Conservation (phyloP, 116 monocot genomes). For the Trichopus zeylanicus region DNA sequence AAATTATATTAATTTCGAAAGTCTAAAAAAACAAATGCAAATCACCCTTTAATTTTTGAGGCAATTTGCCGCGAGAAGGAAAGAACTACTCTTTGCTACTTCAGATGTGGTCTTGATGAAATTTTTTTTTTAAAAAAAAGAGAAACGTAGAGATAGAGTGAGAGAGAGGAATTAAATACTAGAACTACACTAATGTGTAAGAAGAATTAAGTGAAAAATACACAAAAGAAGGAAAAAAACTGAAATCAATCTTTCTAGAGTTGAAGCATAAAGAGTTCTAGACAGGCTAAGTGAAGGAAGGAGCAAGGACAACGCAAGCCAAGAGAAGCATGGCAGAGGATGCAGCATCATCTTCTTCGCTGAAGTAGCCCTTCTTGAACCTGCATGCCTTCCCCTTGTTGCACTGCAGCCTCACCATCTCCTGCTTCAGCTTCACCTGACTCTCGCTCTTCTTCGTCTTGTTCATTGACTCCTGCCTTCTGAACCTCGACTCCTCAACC, state of each 20-base stretch:
- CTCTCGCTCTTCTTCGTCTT: constrained; percentile 15
- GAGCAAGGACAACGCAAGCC: constrained; percentile 48
- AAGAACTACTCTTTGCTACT: too few relatives aligned
- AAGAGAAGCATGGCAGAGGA: constrained; percentile 55
- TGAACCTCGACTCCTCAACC: constrained; percentile 7
- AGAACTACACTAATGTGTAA: too few relatives aligned
- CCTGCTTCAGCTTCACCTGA: constrained; percentile 10
- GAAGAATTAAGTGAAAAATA: too few relatives aligned
- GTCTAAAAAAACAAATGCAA: too few relatives aligned
- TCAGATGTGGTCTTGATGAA: too few relatives aligned
- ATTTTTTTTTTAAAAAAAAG: too few relatives aligned
- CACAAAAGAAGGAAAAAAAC: background rate
- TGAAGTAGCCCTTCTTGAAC: constrained; percentile 58
- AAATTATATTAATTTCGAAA: too few relatives aligned
- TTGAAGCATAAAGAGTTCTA: background rate
- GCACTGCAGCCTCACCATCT: constrained; percentile 29
- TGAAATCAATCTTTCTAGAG: background rate
- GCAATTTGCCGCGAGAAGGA: too few relatives aligned
- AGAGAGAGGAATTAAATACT: too few relatives aligned
- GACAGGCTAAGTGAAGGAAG: constrained; percentile 7
- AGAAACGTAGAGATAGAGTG: too few relatives aligned
- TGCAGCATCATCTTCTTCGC: constrained; percentile 40
- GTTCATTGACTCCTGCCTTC: constrained; percentile 24
- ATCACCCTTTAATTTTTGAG: too few relatives aligned
- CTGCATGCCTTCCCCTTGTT: constrained; percentile 59